A percentile compares a stretch with the other conserved stretches of the same genome.
Conservation (phyloP, 768 basidiomycete genomes). For the Boletus huronensis region DNA sequence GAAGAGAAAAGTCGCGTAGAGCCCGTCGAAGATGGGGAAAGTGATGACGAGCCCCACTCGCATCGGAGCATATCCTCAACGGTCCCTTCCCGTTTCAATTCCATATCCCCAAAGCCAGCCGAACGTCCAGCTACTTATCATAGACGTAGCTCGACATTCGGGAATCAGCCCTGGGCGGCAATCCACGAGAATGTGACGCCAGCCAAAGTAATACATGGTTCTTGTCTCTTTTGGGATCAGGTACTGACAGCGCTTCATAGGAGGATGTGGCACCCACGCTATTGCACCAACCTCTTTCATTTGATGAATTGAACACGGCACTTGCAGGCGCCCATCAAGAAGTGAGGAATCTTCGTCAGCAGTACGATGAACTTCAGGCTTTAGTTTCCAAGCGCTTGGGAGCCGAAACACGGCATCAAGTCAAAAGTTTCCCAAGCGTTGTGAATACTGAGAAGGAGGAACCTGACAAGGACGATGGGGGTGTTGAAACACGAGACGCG, state of each 20-base stretch:
- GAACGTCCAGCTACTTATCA: slow-evolving; percentile 6
- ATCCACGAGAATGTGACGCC: slow-evolving; percentile 5
- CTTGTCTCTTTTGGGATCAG: not conserved
- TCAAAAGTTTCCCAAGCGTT: not conserved
- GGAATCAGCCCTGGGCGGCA: slow-evolving; percentile 14
- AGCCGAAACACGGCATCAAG: slow-evolving; percentile 1
- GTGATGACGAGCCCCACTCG: slow-evolving; percentile 16
- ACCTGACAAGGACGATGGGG: not conserved
- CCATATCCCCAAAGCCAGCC: slow-evolving; percentile 15
- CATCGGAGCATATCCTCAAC: slow-evolving; percentile 5
- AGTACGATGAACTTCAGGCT: slow-evolving; percentile 24
- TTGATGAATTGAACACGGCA: slow-evolving; percentile 25
- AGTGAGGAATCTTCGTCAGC: slow-evolving; percentile 22
- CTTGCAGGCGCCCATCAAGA: slow-evolving; percentile 24
- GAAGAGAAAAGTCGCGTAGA: not conserved
- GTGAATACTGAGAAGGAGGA: not conserved
- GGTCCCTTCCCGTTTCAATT: slow-evolving; percentile 9
- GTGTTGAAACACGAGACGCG: not conserved
- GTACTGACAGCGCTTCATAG: slow-evolving; percentile 9
- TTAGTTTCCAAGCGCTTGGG: slow-evolving; percentile 16
- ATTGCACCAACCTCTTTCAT: slow-evolving; percentile 16
- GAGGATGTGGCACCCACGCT: not conserved
- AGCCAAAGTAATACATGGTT: slow-evolving; percentile 8
- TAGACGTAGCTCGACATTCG: slow-evolving; percentile 25
- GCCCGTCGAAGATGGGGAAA: slow-evolving; percentile 11